phyloP scores from a whole-genome alignment of 345 rosid genomes.

The Turritis glabra region DNA sequence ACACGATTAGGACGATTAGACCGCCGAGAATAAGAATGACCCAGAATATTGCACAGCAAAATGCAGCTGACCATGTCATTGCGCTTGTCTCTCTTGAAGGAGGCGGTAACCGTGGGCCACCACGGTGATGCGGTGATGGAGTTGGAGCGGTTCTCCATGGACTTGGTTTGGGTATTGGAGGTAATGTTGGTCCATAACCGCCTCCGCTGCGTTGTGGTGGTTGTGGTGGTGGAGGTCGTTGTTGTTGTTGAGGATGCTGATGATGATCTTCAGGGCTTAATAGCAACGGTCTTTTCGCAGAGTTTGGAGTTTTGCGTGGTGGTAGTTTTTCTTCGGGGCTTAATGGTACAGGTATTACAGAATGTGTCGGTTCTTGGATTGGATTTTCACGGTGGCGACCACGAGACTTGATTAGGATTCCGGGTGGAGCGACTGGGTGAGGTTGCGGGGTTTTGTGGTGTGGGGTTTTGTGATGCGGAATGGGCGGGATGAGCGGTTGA shows the following conservation, averaged over 20 bases:
- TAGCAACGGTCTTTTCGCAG: slow-evolving; percentile 24
- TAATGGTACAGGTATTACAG: slow-evolving; percentile 35
- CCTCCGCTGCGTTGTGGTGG: slow-evolving; percentile 19
- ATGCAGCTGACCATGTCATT: slow-evolving; percentile 61
- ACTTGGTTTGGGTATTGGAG: slow-evolving; percentile 39
- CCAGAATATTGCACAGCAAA: slow-evolving; percentile 71
- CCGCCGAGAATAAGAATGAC: slow-evolving; percentile 70
- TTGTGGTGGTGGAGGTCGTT: not conserved
- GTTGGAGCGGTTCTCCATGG: slow-evolving; percentile 35
- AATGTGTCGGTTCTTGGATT: slow-evolving; percentile 14
- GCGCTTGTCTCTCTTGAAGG: slow-evolving; percentile 43
- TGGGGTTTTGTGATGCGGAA: not conserved
- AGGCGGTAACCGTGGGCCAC: slow-evolving; percentile 23
- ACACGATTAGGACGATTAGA: slow-evolving; percentile 59
- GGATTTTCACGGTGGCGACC: slow-evolving; percentile 25
- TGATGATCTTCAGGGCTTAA: slow-evolving; percentile 32
- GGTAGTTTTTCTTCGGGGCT: slow-evolving; percentile 34
- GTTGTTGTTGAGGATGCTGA: not conserved
- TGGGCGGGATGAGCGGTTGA: slow-evolving; percentile 1
- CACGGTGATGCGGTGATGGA: slow-evolving; percentile 31
- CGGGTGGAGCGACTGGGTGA: not conserved
- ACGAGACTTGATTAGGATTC: slow-evolving; percentile 31
- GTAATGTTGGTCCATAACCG: slow-evolving; percentile 31
- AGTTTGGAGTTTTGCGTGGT: slow-evolving; percentile 6
- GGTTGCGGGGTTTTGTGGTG: not conserved